Conservation (phyloP, 163 green algal genomes). For the Prototheca wickerhamii region DNA sequence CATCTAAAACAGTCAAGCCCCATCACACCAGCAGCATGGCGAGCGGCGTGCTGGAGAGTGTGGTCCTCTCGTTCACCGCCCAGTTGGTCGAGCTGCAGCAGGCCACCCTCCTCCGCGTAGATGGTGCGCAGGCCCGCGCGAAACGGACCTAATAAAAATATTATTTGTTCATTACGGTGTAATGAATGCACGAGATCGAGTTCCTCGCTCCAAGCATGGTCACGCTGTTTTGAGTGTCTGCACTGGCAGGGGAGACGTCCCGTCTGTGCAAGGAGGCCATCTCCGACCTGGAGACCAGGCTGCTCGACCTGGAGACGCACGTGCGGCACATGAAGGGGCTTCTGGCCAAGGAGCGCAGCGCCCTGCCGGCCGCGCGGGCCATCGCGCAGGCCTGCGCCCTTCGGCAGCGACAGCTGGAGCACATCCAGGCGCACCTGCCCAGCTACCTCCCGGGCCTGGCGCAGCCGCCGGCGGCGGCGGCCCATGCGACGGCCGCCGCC, state of each 20-base stretch:
- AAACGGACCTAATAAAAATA: no score
- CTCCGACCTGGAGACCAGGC: constrained; percentile 35
- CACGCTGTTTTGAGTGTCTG: neutral
- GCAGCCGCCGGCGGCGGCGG: neutral
- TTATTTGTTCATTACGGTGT: neutral
- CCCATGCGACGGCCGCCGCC: neutral
- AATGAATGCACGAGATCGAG: no score
- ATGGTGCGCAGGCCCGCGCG: constrained; percentile 30
- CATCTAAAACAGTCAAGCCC: neutral
- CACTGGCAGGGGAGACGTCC: constrained; percentile 32
- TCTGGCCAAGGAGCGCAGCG: constrained; percentile 31
- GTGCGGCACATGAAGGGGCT: constrained; percentile 33
- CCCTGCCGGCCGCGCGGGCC: constrained; percentile 45
- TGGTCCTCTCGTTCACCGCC: neutral
- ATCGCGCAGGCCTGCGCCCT: constrained; percentile 37
- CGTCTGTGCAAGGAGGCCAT: constrained; percentile 42
- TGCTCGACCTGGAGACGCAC: constrained; percentile 44
- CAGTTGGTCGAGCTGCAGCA: constrained; percentile 24
- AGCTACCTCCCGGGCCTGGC: constrained; percentile 27
- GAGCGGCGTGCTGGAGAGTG: neutral
- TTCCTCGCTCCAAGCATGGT: no score
- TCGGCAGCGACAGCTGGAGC: constrained; percentile 39
- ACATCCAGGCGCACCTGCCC: constrained; percentile 40
- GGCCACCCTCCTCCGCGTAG: constrained; percentile 24
- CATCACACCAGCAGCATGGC: neutral